Evolutionary conservation across 208 protist species (phyloP).

Genomic region (Acanthamoeba sp.): DNA sequence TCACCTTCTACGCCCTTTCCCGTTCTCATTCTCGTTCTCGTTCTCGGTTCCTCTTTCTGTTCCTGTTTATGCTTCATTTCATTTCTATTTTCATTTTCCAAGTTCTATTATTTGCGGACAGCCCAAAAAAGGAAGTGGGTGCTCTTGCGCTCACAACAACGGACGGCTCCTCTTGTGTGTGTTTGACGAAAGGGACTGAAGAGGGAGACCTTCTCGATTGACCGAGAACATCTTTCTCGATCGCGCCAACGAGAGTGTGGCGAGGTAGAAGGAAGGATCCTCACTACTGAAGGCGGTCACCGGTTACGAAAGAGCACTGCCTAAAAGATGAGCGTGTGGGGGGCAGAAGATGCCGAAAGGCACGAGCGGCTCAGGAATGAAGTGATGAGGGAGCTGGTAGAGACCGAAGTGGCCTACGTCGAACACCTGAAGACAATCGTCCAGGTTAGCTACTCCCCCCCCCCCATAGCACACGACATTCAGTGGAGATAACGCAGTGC

Average conservation of each 20-base stretch:
- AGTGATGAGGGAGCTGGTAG: constrained; percentile 63
- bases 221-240: too few relatives aligned
- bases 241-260: too few relatives aligned
- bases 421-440: constrained; percentile 71
- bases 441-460: background rate
- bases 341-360: constrained; percentile 50
- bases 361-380: constrained; percentile 66
- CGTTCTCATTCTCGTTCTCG: background rate
- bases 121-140: background rate
- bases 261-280: too few relatives aligned
- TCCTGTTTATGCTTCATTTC: background rate
- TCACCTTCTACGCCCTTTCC: background rate
- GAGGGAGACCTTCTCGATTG: background rate
- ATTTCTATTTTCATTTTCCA: background rate
- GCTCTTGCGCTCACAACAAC: background rate
- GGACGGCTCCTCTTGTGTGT: too few relatives aligned
- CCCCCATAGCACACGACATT: background rate
- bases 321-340: constrained; percentile 37
- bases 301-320: background rate
- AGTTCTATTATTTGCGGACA: background rate
- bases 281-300: too few relatives aligned
- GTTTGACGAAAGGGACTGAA: background rate
- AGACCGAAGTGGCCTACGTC: constrained; percentile 67
- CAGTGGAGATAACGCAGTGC: background rate
- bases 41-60: background rate